These are phyloP conservation scores for Cornus controversa DNA, from an alignment of 148 eudicot species.

Conservation along the genomic window DNA sequence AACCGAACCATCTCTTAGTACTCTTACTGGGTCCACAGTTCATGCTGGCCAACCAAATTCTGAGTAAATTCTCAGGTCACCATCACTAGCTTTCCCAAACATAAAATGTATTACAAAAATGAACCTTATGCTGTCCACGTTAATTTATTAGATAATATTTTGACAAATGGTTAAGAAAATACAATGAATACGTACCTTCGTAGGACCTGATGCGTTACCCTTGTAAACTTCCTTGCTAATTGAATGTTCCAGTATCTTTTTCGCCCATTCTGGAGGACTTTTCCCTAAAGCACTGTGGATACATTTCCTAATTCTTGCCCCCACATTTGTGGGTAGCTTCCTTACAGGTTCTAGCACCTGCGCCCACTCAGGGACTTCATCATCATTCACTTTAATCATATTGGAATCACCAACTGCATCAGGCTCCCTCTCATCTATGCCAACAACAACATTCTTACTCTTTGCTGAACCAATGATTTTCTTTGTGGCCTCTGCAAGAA, in stretches of 20 bases:
- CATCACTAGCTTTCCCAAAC: conserved; percentile 1
- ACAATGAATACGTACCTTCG: conserved; percentile 43
- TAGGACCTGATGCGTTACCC: conserved; percentile 72
- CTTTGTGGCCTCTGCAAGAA: conserved; percentile 55
- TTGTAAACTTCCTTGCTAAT: conserved; percentile 65
- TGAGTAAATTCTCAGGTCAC: neutral
- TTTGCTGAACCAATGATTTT: conserved; percentile 40
- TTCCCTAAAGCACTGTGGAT: conserved; percentile 38
- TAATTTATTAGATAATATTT: neutral
- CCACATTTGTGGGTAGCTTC: conserved; percentile 59
- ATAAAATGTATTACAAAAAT: neutral
- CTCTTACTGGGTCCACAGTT: neutral
- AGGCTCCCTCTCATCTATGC: conserved; percentile 24
- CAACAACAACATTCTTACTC: conserved; percentile 24
- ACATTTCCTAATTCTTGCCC: conserved; percentile 55
- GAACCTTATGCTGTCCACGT: neutral
- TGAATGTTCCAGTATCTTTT: conserved; percentile 43
- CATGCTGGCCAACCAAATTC: neutral
- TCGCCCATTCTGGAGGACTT: conserved; percentile 65
- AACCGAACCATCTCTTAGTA: conserved; percentile 5
- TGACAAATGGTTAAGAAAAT: neutral
- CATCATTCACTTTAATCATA: conserved; percentile 15
- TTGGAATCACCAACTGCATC: conserved; percentile 28
- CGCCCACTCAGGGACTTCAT: conserved; percentile 48
- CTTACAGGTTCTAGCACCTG: conserved; percentile 50